Evolutionary conservation across 2,329 filamentous ascomycete species (phyloP), one percentile per base, ranked within the genome.

Genomic region (Calonectria montana): DNA sequence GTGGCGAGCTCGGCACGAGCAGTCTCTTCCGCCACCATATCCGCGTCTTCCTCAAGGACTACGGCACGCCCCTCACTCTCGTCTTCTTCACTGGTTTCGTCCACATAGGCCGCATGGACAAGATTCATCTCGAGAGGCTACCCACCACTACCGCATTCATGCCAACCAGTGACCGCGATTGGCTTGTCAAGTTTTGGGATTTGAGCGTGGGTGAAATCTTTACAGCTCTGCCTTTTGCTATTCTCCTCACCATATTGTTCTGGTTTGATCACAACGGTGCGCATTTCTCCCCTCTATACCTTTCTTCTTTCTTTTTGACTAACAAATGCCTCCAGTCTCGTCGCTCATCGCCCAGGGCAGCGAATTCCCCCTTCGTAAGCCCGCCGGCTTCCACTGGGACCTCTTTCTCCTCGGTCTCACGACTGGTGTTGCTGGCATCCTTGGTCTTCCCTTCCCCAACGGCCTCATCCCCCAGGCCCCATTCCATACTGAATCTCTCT

Each of bases 1-100:
- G 93, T 79, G 93, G 92, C 69, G 88, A 92, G 71, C 82, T 97
- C 15, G 94, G 94, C 29, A 86, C 87, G 21, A 92, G 93, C 78
- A 89, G 88, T 62, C 86, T 97, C 2, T 96, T 97, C 81, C 89
- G 91, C 21, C 91, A 95, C 69, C 91, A 92, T 43, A 85, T 97
- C 10, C 90, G 95, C 23, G 91, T 96, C 74, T 97, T 97, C 78
- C 88, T 97, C 75, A 95, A 97, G 81, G 95, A 97, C 82, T 97
- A 97, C 80, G 95, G 94, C 65, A 97, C 94, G 0, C 94, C 95
- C 0, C 85, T 96, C 72, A 94, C 93, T 0, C 90, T 96, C 67
- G 85, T 97, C 72, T 97, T 97, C 87, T 97, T 97, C 82, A 95
- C 95, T 0, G 95, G 95, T 0, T 97, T 97, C 78, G 93, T 97